Percentiles rank a stretch among this genome's conserved stretches.
These are phyloP conservation scores for Neostapfia colusana DNA, from an alignment of 176 grass and related monocot species.

Conservation along the genomic window DNA sequence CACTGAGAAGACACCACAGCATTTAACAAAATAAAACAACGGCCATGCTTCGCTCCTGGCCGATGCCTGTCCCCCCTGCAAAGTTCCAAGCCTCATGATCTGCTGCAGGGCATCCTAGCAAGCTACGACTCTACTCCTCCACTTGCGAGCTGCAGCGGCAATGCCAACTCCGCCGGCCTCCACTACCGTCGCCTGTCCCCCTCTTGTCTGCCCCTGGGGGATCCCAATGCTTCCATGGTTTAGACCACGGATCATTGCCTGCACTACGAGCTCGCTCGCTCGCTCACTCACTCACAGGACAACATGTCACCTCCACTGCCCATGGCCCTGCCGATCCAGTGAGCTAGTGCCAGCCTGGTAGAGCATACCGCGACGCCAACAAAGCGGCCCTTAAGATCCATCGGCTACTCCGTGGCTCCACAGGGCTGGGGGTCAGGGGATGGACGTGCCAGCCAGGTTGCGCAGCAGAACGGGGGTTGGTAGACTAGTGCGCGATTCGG, in stretches of 20 bases:
- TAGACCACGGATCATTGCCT: constrained; percentile 49
- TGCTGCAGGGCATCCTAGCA: background rate
- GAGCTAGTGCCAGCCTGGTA: constrained; percentile 38
- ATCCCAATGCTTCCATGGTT: constrained; percentile 41
- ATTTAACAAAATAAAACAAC: constrained; percentile 10
- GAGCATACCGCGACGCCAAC: constrained; percentile 29
- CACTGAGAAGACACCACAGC: constrained; percentile 46
- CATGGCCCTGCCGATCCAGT: constrained; percentile 19
- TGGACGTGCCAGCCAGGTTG: constrained; percentile 36
- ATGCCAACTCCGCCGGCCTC: constrained; percentile 33
- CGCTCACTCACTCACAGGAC: constrained; percentile 35
- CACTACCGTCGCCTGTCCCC: constrained; percentile 50
- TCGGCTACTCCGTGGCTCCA: constrained; percentile 34
- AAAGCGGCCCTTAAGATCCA: background rate
- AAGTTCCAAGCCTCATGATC: background rate
- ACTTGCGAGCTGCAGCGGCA: constrained; percentile 18
- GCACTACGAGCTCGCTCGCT: constrained; percentile 23
- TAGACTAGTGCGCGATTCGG: constrained; percentile 27
- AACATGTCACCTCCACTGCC: constrained; percentile 48
- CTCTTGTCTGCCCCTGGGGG: constrained; percentile 53
- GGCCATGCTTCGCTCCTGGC: constrained; percentile 4
- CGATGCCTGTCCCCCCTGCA: background rate
- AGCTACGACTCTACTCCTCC: background rate
- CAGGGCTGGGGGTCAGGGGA: constrained; percentile 21
- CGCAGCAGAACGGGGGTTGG: constrained; percentile 38